A percentile compares a stretch with the other conserved stretches of the same genome.
phyloP scores from a whole-genome alignment of 176 grass and related monocot genomes.

The Carex parvula region DNA sequence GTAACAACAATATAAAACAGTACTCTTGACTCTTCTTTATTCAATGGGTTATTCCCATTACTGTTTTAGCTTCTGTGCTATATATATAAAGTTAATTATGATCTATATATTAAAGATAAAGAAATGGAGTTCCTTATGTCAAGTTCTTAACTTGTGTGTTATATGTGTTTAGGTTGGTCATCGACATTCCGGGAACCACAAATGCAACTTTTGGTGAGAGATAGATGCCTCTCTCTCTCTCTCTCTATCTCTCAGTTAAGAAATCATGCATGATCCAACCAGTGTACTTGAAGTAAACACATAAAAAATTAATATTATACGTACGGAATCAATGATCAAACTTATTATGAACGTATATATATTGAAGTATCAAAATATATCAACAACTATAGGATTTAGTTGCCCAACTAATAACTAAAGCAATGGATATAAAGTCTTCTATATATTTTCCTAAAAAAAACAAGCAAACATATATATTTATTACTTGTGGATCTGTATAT shows the following conservation, averaged over 20 bases:
- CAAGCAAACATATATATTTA: background rate
- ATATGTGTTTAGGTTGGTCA: conserved; percentile 51
- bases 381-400: background rate
- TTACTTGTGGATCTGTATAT: background rate
- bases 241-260: background rate
- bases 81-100: background rate
- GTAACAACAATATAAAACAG: conserved; percentile 17
- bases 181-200: conserved; percentile 64
- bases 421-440: background rate
- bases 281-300: background rate
- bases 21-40: background rate
- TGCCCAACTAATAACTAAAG: background rate
- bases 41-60: background rate
- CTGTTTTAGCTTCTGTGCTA: background rate
- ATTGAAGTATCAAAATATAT: background rate
- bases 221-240: background rate
- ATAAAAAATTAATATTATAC: no score
- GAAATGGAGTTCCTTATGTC: background rate
- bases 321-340: no score
- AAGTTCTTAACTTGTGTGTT: background rate
- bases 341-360: no score
- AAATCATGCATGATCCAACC: background rate
- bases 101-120: background rate
- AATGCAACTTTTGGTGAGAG: conserved; percentile 41
- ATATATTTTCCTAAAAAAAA: background rate